Conservation (phyloP, 495 filamentous ascomycete species). For the Aspergillus wentii region DNA sequence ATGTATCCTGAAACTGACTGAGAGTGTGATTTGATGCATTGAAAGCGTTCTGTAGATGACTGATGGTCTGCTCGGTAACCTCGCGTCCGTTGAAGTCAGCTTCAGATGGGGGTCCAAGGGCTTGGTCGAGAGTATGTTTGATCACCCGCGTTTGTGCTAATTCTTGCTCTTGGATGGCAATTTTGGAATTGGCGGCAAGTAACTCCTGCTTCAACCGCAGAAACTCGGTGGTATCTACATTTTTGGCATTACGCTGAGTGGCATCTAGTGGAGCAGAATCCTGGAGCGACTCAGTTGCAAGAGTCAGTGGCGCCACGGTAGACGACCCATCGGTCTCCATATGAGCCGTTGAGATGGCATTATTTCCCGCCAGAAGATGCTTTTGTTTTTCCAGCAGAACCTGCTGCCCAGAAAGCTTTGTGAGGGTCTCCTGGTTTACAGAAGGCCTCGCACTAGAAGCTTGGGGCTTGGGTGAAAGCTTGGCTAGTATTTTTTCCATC, state of each 20-base stretch:
- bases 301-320: constrained; percentile 52
- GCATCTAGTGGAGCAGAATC: constrained; percentile 31
- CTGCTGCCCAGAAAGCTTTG: constrained; percentile 66
- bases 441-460: constrained; percentile 14
- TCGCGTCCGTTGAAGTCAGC: constrained; percentile 46
- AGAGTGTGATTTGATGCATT: constrained; percentile 48
- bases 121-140: constrained; percentile 71
- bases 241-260: constrained; percentile 9
- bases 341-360: constrained; percentile 17
- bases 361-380: constrained; percentile 35
- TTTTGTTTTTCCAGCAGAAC: constrained; percentile 50
- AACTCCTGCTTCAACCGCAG: constrained; percentile 66
- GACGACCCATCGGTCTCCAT: constrained; percentile 44
- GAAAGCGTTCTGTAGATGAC: constrained; percentile 47
- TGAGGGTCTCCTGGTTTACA: constrained; percentile 30
- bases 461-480: constrained; percentile 25
- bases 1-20: constrained; percentile 52
- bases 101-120: constrained; percentile 58
- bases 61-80: constrained; percentile 49
- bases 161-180: constrained; percentile 79
- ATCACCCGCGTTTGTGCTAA: constrained; percentile 71
- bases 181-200: constrained; percentile 69
- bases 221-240: constrained; percentile 42
- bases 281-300: constrained; percentile 45
- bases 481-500: constrained; percentile 35